Base-by-base conservation (phyloP, 2,329 filamentous ascomycete species). In the Pyricularia grisea region DNA sequence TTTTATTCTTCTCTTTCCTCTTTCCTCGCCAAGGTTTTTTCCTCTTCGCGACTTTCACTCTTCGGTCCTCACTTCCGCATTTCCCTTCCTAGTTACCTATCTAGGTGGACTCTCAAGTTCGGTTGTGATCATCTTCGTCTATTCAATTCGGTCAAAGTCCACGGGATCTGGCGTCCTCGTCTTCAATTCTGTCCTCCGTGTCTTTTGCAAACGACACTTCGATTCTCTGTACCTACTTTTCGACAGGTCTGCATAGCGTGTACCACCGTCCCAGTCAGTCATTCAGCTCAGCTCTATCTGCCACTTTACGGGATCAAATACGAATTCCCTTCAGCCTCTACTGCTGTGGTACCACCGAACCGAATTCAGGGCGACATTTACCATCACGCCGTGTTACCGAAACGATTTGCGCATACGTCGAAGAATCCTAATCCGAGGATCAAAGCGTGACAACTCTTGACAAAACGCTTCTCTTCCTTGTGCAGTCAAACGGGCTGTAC, bases 211-310 rank as follows among this genome's bases (percentile, higher is more conserved):
- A 10, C 64, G 28, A 30, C 30, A 5, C 25, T 66, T 66, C 65
- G 31, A 66, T 66, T 66, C 65, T 66, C 65, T 66, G 65, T 66
- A 42, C 6, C 65, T 66, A 42, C 30, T 42, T 66, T 50, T 50
- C 42, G 42, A 50, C 20, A 50, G 42, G 42, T n/a, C 42, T 50
- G 20, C 42, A 50, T 50, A 50, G 20, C 42, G 17, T 20, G 42
- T 50, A 50, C 17, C 2, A 50, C 42, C 42, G 14, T n/a, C 2
- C 17, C 42, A 50, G 42, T 50, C 42, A 50, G 20, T 20, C 42
- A n/a, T n/a, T 50, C 42, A 50, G 17, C 42, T 50, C 42, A 50
- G 42, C 42, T 50, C 42, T 50, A n/a, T 50, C 42, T 50, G 4
- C 6, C 42, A 50, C 17, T 50, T n/a, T 1, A 50, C 42, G 42